phyloP scores from a whole-genome alignment of 129 eudicot genomes.

The Chrysanthemum seticuspe region DNA sequence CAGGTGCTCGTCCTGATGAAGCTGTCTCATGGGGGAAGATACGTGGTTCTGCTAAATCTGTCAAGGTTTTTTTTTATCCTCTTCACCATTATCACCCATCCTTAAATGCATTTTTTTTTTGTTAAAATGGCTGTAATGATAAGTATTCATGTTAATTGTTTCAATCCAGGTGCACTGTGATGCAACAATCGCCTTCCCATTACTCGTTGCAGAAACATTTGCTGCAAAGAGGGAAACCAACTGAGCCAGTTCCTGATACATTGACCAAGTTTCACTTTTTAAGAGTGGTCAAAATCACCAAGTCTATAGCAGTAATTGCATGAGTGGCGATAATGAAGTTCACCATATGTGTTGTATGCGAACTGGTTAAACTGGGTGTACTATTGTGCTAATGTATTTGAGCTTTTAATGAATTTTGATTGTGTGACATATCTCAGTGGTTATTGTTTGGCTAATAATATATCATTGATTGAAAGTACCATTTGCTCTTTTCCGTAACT shows the following conservation, averaged over 20 bases:
- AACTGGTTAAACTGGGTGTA: neutral
- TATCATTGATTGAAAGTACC: too few species aligned
- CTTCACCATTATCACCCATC: too few species aligned
- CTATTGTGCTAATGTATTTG: neutral
- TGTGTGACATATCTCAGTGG: neutral
- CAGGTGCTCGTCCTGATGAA: conserved; percentile 98
- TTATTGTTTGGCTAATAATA: too few species aligned
- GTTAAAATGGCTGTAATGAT: neutral
- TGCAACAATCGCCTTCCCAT: conserved; percentile 93
- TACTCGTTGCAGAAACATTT: conserved; percentile 88
- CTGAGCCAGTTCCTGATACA: conserved; percentile 20
- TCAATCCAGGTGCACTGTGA: conserved; percentile 84
- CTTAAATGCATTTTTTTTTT: too few species aligned
- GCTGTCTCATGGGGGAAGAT: conserved; percentile 98
- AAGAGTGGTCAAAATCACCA: too few species aligned
- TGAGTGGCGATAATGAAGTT: neutral
- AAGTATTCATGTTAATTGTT: conserved; percentile 4
- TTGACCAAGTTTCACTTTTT: neutral
- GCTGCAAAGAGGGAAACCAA: conserved; percentile 46
- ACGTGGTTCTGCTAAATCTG: conserved; percentile 81
- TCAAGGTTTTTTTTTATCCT: conserved; percentile 52
- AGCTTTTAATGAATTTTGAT: neutral
- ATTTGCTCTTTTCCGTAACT: too few species aligned
- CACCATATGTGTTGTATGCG: neutral
- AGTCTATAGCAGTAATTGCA: neutral